A percentile compares a stretch with the other conserved stretches of the same genome.
Conservation (phyloP, 2,329 filamentous ascomycete genomes). For the Trichoderma gracile region DNA sequence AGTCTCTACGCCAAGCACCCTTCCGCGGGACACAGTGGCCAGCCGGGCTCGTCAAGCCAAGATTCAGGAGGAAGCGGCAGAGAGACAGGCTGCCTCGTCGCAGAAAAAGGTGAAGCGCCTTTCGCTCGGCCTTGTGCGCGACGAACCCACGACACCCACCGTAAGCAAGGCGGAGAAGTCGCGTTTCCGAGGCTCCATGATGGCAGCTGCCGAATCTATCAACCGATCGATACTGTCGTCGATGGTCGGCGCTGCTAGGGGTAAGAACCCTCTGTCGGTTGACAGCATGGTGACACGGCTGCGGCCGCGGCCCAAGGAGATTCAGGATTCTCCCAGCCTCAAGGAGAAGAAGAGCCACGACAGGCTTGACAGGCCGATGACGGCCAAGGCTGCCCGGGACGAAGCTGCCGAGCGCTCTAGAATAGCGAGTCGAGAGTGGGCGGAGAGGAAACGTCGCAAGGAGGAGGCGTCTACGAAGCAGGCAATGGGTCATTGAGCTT, state of each 20-base stretch:
- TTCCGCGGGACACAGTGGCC: slow-evolving; percentile 58
- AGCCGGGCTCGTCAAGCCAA: slow-evolving; percentile 58
- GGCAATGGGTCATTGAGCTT: neutral
- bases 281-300: slow-evolving; percentile 54
- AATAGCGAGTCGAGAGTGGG: slow-evolving; percentile 61
- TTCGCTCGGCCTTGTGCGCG: slow-evolving; percentile 30
- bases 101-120: slow-evolving; percentile 33
- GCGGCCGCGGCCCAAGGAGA: slow-evolving; percentile 54
- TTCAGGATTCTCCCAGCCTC: slow-evolving; percentile 52
- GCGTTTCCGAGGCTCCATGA: slow-evolving; percentile 35
- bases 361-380: slow-evolving; percentile 54
- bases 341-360: slow-evolving; percentile 53
- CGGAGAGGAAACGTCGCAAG: slow-evolving; percentile 56
- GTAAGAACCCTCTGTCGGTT: slow-evolving; percentile 51
- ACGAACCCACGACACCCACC: slow-evolving; percentile 8
- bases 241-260: slow-evolving; percentile 45
- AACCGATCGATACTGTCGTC: slow-evolving; percentile 50
- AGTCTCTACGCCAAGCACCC: slow-evolving; percentile 43
- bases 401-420: slow-evolving; percentile 63
- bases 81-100: slow-evolving; percentile 26
- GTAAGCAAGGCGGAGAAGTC: slow-evolving; percentile 28
- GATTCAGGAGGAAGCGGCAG: slow-evolving; percentile 35
- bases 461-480: slow-evolving; percentile 29
- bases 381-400: slow-evolving; percentile 57
- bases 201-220: slow-evolving; percentile 30